Conservation (phyloP, 2,329 filamentous ascomycete species). For the Clonostachys sp. region DNA sequence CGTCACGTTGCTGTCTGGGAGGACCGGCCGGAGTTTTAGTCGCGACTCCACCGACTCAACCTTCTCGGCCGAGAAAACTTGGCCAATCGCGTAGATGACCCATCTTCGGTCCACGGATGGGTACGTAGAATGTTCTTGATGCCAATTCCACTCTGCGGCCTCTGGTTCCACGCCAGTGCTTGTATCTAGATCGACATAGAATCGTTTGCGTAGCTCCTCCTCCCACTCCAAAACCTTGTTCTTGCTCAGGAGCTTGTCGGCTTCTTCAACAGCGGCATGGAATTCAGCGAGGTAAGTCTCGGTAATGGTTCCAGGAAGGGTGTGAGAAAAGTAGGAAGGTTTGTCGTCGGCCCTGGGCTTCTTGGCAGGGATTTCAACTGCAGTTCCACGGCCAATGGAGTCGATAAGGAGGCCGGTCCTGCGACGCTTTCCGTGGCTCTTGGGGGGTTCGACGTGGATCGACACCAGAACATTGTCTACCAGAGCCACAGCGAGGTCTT, state of each 20-base stretch:
- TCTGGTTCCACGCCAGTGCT: conserved; percentile 9
- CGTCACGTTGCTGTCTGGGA: conserved; percentile 49
- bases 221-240: conserved; percentile 46
- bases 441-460: conserved; percentile 63
- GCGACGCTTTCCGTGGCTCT: conserved; percentile 48
- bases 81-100: conserved; percentile 59
- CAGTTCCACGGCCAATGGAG: conserved; percentile 63
- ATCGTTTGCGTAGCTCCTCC: conserved; percentile 39
- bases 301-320: conserved; percentile 44
- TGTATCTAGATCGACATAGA: conserved; percentile 28
- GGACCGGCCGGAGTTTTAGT: conserved; percentile 20
- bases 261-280: conserved; percentile 35
- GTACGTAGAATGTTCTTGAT: conserved; percentile 36
- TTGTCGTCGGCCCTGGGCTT: conserved; percentile 20
- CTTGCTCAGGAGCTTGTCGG: conserved; percentile 40
- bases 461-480: conserved; percentile 60
- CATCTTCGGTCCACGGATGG: conserved; percentile 59
- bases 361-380: conserved; percentile 27
- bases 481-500: conserved; percentile 63
- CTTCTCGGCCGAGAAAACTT: conserved; percentile 51
- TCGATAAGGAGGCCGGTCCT: conserved; percentile 66
- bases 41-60: conserved; percentile 28
- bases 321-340: conserved; percentile 21
- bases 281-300: conserved; percentile 42
- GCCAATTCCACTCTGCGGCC: conserved; percentile 46